phyloP scores from a whole-genome alignment of 257 asterid genomes.

The Haberlea rhodopensis region DNA sequence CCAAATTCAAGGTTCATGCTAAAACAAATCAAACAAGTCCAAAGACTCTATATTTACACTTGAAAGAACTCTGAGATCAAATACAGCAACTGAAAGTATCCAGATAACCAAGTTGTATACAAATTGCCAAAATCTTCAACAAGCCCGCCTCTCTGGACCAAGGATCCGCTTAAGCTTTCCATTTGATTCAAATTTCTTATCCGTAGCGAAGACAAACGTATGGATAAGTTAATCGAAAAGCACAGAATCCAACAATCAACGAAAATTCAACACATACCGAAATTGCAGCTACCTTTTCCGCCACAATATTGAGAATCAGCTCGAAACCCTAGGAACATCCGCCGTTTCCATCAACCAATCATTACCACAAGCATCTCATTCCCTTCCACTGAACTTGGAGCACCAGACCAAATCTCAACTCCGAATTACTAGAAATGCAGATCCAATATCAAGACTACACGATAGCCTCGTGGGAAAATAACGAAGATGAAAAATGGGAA shows the following conservation, averaged over 20 bases:
- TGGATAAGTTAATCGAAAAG: slow-evolving; percentile 22
- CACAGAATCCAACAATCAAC: slow-evolving; percentile 24
- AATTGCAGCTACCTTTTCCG: slow-evolving; percentile 23
- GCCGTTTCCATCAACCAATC: slow-evolving; percentile 33
- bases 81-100: slow-evolving; percentile 13
- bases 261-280: slow-evolving; percentile 27
- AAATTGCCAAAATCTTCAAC: slow-evolving; percentile 1
- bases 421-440: slow-evolving; percentile 25
- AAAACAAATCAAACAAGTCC: slow-evolving; percentile 4
- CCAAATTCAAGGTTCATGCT: slow-evolving; percentile 17
- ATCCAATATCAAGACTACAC: slow-evolving; percentile 1
- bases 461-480: slow-evolving; percentile 7
- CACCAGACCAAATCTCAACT: slow-evolving; percentile 30
- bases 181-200: slow-evolving; percentile 16
- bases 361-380: slow-evolving; percentile 22
- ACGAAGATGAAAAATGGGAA: slow-evolving; percentile 35
- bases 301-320: slow-evolving; percentile 23
- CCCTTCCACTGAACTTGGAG: slow-evolving; percentile 21
- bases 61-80: slow-evolving; percentile 24
- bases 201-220: slow-evolving; percentile 15
- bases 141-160: background rate
- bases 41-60: slow-evolving; percentile 14
- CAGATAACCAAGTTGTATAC: slow-evolving; percentile 29
- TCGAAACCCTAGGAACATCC: slow-evolving; percentile 46
- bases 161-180: slow-evolving; percentile 12